Base-by-base conservation (phyloP, 495 filamentous ascomycete genomes). In the Oidiodendron maius region DNA sequence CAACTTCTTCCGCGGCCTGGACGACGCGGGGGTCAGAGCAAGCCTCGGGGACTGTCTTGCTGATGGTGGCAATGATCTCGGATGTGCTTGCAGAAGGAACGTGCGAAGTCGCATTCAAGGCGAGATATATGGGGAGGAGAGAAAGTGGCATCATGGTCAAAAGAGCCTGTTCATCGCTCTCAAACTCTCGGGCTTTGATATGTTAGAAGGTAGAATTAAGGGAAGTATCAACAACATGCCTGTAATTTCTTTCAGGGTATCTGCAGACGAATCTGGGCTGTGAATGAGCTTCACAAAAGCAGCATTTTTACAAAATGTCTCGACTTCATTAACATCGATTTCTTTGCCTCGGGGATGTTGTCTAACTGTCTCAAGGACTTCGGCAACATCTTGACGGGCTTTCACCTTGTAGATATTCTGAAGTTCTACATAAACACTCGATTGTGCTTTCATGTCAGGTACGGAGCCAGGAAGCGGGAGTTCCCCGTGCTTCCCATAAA, bases 391-490 rank as follows among this genome's bases (percentile, higher is more conserved):
- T 50, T 76, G 68, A 22, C 84, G 82, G 24, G 94, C 88, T 61
- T 96, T 96, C 20, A 73, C 60, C 66, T 95, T 96, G 79, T 97
- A 98, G 57, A 96, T 81, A 55, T 86, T 95, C 67, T 97, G 93
- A 21, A 99, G 74, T 51, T 82, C 74, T 51, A 97, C 81, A 68
- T 99, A 99, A 53, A 95, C 89, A 40, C 77, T 82, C 16, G 89
- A 95, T 64, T 91, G 80, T 24, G 93, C 89, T 69, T 99, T 99
- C 93, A 99, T 99, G 66, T 99, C 93, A 4, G 93, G 94, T 12
- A 97, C 72, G 16, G 83, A 82, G 38, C 93, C 94, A 2, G 90
- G 86, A 0, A 99, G 69, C 16, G 93, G 93, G 4, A 97, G 76
- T 32, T 81, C 75, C 16, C 71, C 67, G 57, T 95, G 81, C 44